Evolutionary conservation across 768 basidiomycete species (phyloP).

Genomic region (Trametes cinnabarina): DNA sequence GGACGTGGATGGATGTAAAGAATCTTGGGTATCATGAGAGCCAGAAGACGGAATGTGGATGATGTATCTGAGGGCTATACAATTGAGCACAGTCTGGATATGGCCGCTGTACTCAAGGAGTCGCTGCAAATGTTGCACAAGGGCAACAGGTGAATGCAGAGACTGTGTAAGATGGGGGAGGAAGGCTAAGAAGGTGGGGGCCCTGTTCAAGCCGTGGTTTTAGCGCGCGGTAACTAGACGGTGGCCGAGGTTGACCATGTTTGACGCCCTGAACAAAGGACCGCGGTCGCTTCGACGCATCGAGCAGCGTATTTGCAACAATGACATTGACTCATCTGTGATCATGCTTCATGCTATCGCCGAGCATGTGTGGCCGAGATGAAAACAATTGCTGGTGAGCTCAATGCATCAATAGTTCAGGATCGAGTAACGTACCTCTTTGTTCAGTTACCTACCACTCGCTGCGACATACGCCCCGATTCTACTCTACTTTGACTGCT

Average conservation of each 20-base stretch:
- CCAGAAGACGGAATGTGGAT: too few relatives aligned
- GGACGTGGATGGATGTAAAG: background rate
- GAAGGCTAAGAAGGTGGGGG: background rate
- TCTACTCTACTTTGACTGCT: too few relatives aligned
- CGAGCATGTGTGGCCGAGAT: background rate
- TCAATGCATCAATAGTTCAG: too few relatives aligned
- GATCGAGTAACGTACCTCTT: too few relatives aligned
- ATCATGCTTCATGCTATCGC: too few relatives aligned
- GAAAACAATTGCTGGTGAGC: too few relatives aligned
- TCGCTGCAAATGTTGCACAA: background rate
- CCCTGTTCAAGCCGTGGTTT: background rate
- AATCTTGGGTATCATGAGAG: background rate
- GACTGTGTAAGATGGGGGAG: background rate
- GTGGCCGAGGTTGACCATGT: background rate
- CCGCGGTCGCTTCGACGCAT: background rate
- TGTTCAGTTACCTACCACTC: too few relatives aligned
- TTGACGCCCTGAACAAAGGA: constrained; percentile 9
- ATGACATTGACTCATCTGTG: too few relatives aligned
- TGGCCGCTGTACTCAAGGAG: background rate
- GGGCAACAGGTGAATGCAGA: background rate
- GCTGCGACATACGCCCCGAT: too few relatives aligned
- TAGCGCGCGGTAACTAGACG: background rate
- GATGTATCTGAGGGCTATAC: background rate
- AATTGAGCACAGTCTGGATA: background rate
- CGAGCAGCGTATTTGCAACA: too few relatives aligned